Evolutionary conservation across 2,329 filamentous ascomycete species (phyloP).

Genomic region (Neonectria sp.): DNA sequence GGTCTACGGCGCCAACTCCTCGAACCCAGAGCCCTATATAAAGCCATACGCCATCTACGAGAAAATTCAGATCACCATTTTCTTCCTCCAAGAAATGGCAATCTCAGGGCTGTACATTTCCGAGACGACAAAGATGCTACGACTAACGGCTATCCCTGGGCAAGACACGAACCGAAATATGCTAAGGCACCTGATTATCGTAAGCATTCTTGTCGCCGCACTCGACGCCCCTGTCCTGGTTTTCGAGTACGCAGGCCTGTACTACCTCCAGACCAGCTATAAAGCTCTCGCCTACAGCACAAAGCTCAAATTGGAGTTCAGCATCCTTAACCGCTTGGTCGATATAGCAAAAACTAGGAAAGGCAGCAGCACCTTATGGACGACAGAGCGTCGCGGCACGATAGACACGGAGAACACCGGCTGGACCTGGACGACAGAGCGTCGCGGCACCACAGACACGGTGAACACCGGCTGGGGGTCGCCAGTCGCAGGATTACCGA

Average conservation of each 20-base stretch:
- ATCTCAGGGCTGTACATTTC: constrained; percentile 68
- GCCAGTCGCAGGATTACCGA: background rate
- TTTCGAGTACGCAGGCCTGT: constrained; percentile 58
- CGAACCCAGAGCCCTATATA: constrained; percentile 29
- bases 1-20: constrained; percentile 65
- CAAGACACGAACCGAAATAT: constrained; percentile 34
- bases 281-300: constrained; percentile 51
- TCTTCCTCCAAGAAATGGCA: constrained; percentile 69
- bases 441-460: background rate
- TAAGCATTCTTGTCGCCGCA: constrained; percentile 58
- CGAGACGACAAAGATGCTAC: constrained; percentile 59
- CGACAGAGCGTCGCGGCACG: background rate
- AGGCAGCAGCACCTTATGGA: background rate
- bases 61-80: constrained; percentile 69
- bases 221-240: constrained; percentile 52
- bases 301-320: constrained; percentile 56
- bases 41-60: constrained; percentile 62
- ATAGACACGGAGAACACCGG: background rate
- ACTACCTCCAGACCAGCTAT: constrained; percentile 43
- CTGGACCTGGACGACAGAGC: background rate
- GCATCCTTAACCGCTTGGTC: constrained; percentile 53
- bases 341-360: constrained; percentile 35
- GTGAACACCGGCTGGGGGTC: too few relatives aligned
- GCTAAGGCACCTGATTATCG: constrained; percentile 56
- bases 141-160: constrained; percentile 11